These are phyloP conservation scores for Cryomyces minteri DNA, from an alignment of 495 filamentous ascomycete genomes.

Conservation along the genomic window DNA sequence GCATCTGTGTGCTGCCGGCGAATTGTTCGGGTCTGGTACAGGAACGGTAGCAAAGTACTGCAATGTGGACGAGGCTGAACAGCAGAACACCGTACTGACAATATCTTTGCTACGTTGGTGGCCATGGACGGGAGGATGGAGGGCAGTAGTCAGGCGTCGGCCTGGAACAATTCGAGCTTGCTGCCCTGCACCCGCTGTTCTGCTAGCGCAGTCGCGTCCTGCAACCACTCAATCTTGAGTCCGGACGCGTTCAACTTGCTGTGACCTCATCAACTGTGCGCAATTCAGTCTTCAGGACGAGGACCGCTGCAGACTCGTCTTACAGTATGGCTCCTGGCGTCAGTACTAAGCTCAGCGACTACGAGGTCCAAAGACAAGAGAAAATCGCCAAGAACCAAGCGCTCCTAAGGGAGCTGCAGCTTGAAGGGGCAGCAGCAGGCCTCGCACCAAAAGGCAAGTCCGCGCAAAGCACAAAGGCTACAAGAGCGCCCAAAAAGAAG, in stretches of 20 bases:
- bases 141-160: too few relatives aligned
- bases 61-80: too few relatives aligned
- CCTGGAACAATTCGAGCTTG: too few relatives aligned
- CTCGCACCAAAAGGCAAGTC: slow-evolving; percentile 24
- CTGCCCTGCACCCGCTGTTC: too few relatives aligned
- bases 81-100: too few relatives aligned
- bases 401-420: slow-evolving; percentile 29
- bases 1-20: not conserved
- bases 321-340: slow-evolving; percentile 9
- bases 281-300: not conserved
- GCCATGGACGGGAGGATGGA: too few relatives aligned
- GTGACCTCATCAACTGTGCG: not conserved
- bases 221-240: too few relatives aligned
- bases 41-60: not conserved
- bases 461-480: slow-evolving; percentile 10
- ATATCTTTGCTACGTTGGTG: too few relatives aligned
- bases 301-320: not conserved
- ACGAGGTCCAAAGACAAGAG: slow-evolving; percentile 48
- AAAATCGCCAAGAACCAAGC: slow-evolving; percentile 62
- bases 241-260: not conserved
- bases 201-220: too few relatives aligned
- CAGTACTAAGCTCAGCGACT: slow-evolving; percentile 35
- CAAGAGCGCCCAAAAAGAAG: slow-evolving; percentile 29
- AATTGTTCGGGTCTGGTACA: slow-evolving; percentile 4
- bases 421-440: slow-evolving; percentile 35